Conservation (phyloP, 164 flowering plant genomes). For the Vitis labrusca region DNA sequence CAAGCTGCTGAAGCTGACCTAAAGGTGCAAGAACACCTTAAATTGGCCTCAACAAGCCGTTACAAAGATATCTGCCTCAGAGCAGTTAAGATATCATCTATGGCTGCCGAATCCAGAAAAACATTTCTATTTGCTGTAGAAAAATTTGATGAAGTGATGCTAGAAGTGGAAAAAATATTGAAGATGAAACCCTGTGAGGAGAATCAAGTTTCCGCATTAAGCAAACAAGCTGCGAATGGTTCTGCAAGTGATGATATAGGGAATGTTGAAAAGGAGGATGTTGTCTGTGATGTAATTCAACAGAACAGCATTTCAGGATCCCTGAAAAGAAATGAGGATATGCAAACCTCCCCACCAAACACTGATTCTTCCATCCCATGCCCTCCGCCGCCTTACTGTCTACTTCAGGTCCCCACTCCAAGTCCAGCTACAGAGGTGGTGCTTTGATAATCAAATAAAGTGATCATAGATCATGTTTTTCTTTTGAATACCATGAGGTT, state of each 20-base stretch:
- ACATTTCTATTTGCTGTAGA: slow-evolving; percentile 30
- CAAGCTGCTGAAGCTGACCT: slow-evolving; percentile 21
- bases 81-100: slow-evolving; percentile 26
- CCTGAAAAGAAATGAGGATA: slow-evolving; percentile 7
- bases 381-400: slow-evolving; percentile 18
- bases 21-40: slow-evolving; percentile 12
- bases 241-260: slow-evolving; percentile 26
- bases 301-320: slow-evolving; percentile 7
- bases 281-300: slow-evolving; percentile 9
- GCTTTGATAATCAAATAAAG: not conserved
- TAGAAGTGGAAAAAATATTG: slow-evolving; percentile 34
- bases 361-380: slow-evolving; percentile 18
- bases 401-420: slow-evolving; percentile 14
- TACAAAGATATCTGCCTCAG: slow-evolving; percentile 30
- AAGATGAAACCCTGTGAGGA: slow-evolving; percentile 16
- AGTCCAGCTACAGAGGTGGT: slow-evolving; percentile 21
- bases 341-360: slow-evolving; percentile 13
- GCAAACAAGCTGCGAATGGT: slow-evolving; percentile 24
- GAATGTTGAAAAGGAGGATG: slow-evolving; percentile 14
- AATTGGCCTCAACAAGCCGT: slow-evolving; percentile 20
- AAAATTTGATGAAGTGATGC: slow-evolving; percentile 32
- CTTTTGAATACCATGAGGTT: not conserved
- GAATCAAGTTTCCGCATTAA: slow-evolving; percentile 16
- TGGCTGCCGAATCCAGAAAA: slow-evolving; percentile 33
- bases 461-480: not conserved